Percentiles rank a stretch among this genome's conserved stretches.
Conservation (phyloP, 1,139 yeast genomes). For the Protomyces lactucae-debilis region DNA sequence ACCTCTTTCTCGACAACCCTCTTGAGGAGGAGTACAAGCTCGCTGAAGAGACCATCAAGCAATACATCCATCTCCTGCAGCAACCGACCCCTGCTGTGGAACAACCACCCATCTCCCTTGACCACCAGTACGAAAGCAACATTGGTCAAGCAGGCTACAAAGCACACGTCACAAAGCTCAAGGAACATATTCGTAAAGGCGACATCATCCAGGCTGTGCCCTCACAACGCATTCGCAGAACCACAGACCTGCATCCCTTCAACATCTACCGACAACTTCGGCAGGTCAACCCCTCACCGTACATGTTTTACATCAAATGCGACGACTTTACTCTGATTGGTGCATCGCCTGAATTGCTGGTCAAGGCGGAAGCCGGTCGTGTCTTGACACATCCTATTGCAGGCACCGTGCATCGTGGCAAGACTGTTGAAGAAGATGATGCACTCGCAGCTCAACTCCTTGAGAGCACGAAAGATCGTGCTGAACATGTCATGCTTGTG, state of each 20-base stretch:
- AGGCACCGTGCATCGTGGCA: constrained; percentile 88
- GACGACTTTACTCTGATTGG: constrained; percentile 88
- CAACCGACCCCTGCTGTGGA: constrained; percentile 49
- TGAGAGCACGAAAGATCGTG: constrained; percentile 82
- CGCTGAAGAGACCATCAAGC: constrained; percentile 56
- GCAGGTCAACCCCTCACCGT: constrained; percentile 95
- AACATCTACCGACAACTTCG: constrained; percentile 90
- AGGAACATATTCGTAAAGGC: constrained; percentile 77
- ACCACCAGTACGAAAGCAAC: constrained; percentile 72
- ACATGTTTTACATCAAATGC: constrained; percentile 86
- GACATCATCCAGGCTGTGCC: constrained; percentile 98
- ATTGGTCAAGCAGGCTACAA: constrained; percentile 94
- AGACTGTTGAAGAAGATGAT: constrained; percentile 87
- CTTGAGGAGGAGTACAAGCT: constrained; percentile 48
- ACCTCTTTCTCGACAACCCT: constrained; percentile 50
- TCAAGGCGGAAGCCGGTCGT: constrained; percentile 68
- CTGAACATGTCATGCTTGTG: constrained; percentile 97
- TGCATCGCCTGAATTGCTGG: constrained; percentile 92
- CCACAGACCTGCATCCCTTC: constrained; percentile 91
- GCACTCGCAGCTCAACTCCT: constrained; percentile 67
- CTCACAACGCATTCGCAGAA: constrained; percentile 91
- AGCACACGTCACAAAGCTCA: constrained; percentile 64
- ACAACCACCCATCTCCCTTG: constrained; percentile 62
- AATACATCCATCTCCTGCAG: constrained; percentile 52
- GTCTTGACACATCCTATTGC: constrained; percentile 95